These are phyloP conservation scores for Gnaphalium uliginosum DNA, from an alignment of 129 eudicot genomes.

Conservation along the genomic window DNA sequence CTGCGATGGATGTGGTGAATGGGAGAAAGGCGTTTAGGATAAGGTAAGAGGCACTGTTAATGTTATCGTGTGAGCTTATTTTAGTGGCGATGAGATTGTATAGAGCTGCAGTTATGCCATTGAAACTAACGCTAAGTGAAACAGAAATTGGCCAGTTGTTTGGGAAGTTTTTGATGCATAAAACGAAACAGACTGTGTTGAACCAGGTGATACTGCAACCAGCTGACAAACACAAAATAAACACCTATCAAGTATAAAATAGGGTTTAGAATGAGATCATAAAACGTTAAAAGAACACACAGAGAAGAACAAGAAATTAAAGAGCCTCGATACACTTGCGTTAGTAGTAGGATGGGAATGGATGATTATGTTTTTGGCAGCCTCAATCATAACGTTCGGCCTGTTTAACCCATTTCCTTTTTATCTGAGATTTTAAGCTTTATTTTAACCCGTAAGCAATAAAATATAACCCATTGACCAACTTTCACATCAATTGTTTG, in stretches of 20 bases:
- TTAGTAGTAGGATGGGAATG: neutral
- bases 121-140: conserved; percentile 67
- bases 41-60: conserved; percentile 43
- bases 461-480: neutral
- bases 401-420: conserved; percentile 5
- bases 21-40: conserved; percentile 64
- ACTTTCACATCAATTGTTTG: neutral
- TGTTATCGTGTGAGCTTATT: conserved; percentile 25
- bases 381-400: neutral
- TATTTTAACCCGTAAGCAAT: neutral
- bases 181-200: conserved; percentile 65
- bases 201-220: conserved; percentile 84
- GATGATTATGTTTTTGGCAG: too few species aligned
- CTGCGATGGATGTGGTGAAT: conserved; percentile 40
- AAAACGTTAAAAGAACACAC: conserved; percentile 1
- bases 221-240: conserved; percentile 54
- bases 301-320: neutral
- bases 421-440: neutral
- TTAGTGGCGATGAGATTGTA: conserved; percentile 59
- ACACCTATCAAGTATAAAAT: conserved; percentile 40
- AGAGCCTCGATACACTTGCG: neutral
- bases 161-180: conserved; percentile 62
- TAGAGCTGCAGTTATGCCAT: conserved; percentile 69
- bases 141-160: conserved; percentile 55
- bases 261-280: neutral